phyloP scores from a whole-genome alignment of 140 eudicot genomes.

The Anethum foeniculum region DNA sequence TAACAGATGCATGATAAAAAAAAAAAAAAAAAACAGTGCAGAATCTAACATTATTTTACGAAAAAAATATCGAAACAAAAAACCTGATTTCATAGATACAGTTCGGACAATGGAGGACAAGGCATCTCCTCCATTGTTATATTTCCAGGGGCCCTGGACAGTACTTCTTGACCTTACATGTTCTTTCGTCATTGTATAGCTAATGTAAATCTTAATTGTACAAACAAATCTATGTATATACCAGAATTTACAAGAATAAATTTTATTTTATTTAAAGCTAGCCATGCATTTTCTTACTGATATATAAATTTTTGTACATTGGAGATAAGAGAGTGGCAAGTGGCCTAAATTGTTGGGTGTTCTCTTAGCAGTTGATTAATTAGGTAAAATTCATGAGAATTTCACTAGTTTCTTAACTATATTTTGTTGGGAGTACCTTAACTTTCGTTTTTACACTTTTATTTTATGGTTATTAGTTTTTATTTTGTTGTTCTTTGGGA shows the following conservation, averaged over 20 bases:
- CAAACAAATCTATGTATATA: background rate
- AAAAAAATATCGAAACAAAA: background rate
- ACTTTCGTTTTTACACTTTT: background rate
- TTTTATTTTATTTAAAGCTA: background rate
- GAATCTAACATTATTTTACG: background rate
- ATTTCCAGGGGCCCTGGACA: constrained; percentile 9
- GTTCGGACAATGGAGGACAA: constrained; percentile 28
- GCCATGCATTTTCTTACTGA: background rate
- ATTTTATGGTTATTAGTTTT: background rate
- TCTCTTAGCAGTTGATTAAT: background rate
- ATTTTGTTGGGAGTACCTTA: background rate
- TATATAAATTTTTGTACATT: background rate
- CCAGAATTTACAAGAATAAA: background rate
- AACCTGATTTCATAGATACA: constrained; percentile 19
- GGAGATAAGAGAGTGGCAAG: background rate
- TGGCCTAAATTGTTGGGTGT: background rate
- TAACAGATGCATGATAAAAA: background rate
- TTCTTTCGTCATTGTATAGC: constrained; percentile 20
- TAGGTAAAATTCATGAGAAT: background rate
- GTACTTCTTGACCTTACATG: constrained; percentile 17
- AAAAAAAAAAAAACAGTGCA: background rate
- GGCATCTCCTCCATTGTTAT: constrained; percentile 20
- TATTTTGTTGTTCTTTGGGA: background rate
- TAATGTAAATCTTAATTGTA: background rate
- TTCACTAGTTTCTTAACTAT: background rate